These are phyloP conservation scores for Plenodomus tracheiphilus DNA, from an alignment of 2,329 filamentous ascomycete genomes.

Conservation along the genomic window DNA sequence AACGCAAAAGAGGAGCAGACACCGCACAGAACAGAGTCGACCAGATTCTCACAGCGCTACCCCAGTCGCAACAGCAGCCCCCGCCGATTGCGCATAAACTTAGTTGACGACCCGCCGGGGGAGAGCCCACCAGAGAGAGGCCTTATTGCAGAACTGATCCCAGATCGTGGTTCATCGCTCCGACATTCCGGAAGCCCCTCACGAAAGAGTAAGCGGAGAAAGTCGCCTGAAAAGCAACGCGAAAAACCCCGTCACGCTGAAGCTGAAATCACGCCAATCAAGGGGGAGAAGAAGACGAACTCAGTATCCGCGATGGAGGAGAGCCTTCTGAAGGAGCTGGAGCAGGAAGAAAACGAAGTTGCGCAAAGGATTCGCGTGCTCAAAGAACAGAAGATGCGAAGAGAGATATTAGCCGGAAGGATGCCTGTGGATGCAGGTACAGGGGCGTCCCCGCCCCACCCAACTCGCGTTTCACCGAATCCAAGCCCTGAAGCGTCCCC, in stretches of 20 bases:
- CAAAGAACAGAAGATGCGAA: slow-evolving; percentile 59
- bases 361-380: slow-evolving; percentile 61
- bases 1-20: slow-evolving; percentile 14
- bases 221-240: slow-evolving; percentile 25
- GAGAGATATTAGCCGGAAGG: slow-evolving; percentile 49
- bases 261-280: slow-evolving; percentile 24
- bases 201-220: slow-evolving; percentile 34
- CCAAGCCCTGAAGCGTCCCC: slow-evolving; percentile 34
- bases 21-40: slow-evolving; percentile 28
- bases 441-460: slow-evolving; percentile 43
- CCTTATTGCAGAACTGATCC: slow-evolving; percentile 39
- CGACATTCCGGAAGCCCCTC: slow-evolving; percentile 38
- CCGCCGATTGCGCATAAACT: slow-evolving; percentile 30
- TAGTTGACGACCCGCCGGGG: slow-evolving; percentile 25
- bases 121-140: slow-evolving; percentile 35
- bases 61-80: slow-evolving; percentile 38
- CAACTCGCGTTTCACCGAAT: slow-evolving; percentile 39
- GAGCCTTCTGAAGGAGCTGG: slow-evolving; percentile 37
- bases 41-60: slow-evolving; percentile 32
- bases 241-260: slow-evolving; percentile 27
- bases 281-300: slow-evolving; percentile 32
- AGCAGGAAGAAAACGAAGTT: slow-evolving; percentile 58
- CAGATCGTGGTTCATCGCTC: slow-evolving; percentile 40
- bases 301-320: slow-evolving; percentile 27
- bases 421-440: slow-evolving; percentile 43